Base-by-base conservation (phyloP, 345 rosid genomes). In the Sonneratia alba region DNA sequence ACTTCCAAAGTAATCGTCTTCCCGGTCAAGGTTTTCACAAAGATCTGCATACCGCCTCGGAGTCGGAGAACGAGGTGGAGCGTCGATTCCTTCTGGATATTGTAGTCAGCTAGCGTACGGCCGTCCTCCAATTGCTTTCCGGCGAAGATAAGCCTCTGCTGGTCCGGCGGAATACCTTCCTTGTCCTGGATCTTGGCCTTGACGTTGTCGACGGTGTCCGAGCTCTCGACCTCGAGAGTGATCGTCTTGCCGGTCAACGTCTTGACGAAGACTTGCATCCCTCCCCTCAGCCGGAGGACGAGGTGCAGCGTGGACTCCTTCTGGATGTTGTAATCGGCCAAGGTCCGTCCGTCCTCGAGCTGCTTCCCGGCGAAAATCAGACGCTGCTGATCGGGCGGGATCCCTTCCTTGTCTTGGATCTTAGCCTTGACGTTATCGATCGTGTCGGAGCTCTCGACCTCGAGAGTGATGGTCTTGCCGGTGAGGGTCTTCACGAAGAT, bases 21-120 rank as follows among this genome's bases (percentile, higher is more conserved):
- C 0, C 79, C 79, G 0, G 79, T 76, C 3, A 76, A 47, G 74
- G 78, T 75, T 3, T 75, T 75, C 16, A 75, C 78, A 49, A 75
- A 75, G 71, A 75, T 75, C 74, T 75, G 77, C 77, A 74, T 74
- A 36, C 75, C 75, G 1, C 75, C 75, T 64, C 75, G 75, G 21
- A 72, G 75, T 34, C 75, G 56, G 48, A 72, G 75, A 32, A 72
- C 75, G 40, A 72, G 75, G 48, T 72, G 75, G 70, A 72, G 75
- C 11, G 75, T 72, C 10, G 75, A 72, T 69, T 72, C 75, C 70
- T 72, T 72, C 56, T 72, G 75, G 40, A 72, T 72, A 55, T 72
- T 72, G 48, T 72, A 72, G 36, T 72, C 75, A 32, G 75, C 75
- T 15, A 72, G 62, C 6, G 70, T 72, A 34, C 75, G 75, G 70